Percentiles rank a stretch among this genome's conserved stretches.
Conservation (phyloP, 192 early-diverging fungal genomes). For the Coemansia sp. region DNA sequence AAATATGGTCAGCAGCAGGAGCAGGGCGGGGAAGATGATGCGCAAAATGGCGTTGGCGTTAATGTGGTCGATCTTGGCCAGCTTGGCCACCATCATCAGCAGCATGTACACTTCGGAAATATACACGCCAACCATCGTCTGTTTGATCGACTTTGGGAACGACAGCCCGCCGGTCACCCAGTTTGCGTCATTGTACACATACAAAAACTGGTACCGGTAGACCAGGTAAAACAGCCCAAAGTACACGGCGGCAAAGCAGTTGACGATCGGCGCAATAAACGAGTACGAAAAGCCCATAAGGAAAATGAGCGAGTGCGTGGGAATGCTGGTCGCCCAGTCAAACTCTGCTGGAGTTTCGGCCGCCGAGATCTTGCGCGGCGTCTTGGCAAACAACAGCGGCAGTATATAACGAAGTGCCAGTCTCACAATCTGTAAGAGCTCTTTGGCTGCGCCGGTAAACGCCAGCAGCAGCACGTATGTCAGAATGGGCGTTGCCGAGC, state of each 20-base stretch:
- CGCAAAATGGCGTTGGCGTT: slow-evolving; percentile 53
- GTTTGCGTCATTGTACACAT: slow-evolving; percentile 65
- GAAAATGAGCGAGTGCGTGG: slow-evolving; percentile 71
- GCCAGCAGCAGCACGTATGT: slow-evolving; percentile 81
- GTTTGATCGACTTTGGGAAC: slow-evolving; percentile 64
- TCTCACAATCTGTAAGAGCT: slow-evolving; percentile 69
- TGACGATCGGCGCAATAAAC: slow-evolving; percentile 76
- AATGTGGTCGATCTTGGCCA: slow-evolving; percentile 23
- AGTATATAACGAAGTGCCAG: slow-evolving; percentile 66
- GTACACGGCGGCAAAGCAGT: slow-evolving; percentile 76
- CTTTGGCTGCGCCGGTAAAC: slow-evolving; percentile 66
- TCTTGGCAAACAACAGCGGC: slow-evolving; percentile 64
- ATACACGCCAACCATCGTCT: slow-evolving; percentile 71
- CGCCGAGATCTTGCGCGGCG: slow-evolving; percentile 69
- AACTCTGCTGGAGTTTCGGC: slow-evolving; percentile 58
- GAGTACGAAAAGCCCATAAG: slow-evolving; percentile 77
- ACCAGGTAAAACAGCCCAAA: slow-evolving; percentile 76
- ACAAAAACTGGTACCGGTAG: slow-evolving; percentile 82
- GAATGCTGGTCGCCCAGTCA: slow-evolving; percentile 68
- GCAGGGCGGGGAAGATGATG: slow-evolving; percentile 54
- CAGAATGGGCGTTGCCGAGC: slow-evolving; percentile 77
- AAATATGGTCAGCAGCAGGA: slow-evolving; percentile 58
- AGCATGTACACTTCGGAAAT: slow-evolving; percentile 77
- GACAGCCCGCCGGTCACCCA: slow-evolving; percentile 68
- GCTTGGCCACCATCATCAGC: slow-evolving; percentile 67